Evolutionary conservation across 306 rosid genomes (phyloP).

Genomic region (Alnus rubra): DNA sequence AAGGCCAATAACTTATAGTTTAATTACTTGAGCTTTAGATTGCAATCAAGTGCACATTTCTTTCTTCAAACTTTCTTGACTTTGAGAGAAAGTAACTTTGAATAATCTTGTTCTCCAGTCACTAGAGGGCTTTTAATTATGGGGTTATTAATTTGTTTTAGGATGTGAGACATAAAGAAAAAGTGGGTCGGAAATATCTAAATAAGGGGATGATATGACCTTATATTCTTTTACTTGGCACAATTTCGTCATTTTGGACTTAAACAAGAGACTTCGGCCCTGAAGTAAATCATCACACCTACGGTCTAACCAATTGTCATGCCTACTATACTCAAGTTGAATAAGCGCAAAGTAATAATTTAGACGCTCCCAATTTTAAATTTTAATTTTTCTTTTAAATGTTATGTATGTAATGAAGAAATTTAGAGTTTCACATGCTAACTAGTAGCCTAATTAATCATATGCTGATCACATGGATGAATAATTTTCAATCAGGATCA

Average conservation of each 20-base stretch:
- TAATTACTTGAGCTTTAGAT: slow-evolving; percentile 10
- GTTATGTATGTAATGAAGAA: neutral
- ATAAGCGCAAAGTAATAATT: too few relatives aligned
- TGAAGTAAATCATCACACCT: neutral
- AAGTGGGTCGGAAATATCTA: neutral
- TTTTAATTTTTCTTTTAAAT: too few relatives aligned
- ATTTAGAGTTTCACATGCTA: neutral
- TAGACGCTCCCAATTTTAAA: too few relatives aligned
- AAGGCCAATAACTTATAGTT: neutral
- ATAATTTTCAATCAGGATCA: neutral
- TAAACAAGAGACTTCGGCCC: neutral
- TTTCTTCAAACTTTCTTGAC: slow-evolving; percentile 19
- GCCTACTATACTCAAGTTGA: too few relatives aligned
- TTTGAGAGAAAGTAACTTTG: slow-evolving; percentile 27
- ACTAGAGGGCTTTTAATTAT: neutral
- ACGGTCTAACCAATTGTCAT: neutral
- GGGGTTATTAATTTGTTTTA: neutral
- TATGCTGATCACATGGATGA: neutral
- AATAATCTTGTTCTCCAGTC: slow-evolving; percentile 5
- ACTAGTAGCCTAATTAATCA: neutral
- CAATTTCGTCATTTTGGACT: neutral
- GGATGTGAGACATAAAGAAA: neutral
- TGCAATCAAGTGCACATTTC: slow-evolving; percentile 2
- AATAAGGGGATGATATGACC: neutral
- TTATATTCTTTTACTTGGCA: neutral